Evolutionary conservation across 768 basidiomycete species (phyloP), one percentile per base, ranked within the genome.

Genomic region (Russula sp.): DNA sequence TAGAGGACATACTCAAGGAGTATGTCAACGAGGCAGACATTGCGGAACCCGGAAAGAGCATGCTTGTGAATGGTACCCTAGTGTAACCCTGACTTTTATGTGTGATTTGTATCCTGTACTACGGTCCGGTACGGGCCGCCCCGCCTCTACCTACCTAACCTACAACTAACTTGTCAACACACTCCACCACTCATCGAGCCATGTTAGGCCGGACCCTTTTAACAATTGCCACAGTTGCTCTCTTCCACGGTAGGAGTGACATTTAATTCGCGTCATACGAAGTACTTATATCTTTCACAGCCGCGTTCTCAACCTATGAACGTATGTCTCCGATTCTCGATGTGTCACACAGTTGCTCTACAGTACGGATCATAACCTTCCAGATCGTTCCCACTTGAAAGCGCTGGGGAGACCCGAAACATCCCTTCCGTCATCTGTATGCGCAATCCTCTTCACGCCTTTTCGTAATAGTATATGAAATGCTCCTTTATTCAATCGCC

Each of bases 271-370:
- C 16, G 11, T 56, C 35, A 25, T 18, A 13, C 13, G 9, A 22
- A 5, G 38, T 11, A 6, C 38, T 39, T 7, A 62, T 35, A 10
- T 14, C 47, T 38, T 14, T 41, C 65, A 5, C 68, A 91, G 90
- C 88, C 48, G 86, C 88, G 20, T 91, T 83, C 71, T 90, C 90
- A 18, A 83, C 86, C 2, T 91, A 90, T 71, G 88, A 91, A 76
- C 83, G 90, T 86, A 57, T 70, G 87, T 77, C 36, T 42, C 34
- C 25, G 25, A 29, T 22, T 36, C 10, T 11, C 34, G 14, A 45
- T 51, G 18, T 35, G 16, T 43, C 25, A 11, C 32, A 20, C 49
- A 34, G 34, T 25, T 32, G 38, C 39, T 47, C 51, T 16, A 57
- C 35, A 5, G 20, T 49, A 58, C 56, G 6, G 14, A 49, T 46